Conservation (phyloP, 371 early-diverging fungal genomes). For the Mucor mucedo region DNA sequence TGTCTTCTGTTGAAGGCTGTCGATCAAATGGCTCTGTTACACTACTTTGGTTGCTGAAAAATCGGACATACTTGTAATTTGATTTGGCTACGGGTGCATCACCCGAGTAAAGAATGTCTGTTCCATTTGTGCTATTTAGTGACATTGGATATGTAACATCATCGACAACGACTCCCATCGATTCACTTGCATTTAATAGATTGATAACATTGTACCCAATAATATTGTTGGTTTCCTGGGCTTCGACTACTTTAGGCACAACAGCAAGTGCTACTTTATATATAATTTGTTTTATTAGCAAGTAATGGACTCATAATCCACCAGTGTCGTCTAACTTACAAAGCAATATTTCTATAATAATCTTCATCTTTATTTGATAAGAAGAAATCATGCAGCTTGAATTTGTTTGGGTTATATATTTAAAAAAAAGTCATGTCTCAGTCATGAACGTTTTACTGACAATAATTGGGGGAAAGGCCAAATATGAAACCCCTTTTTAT, state of each 20-base stretch:
- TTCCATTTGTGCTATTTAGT: background rate
- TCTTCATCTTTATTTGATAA: no score
- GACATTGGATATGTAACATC: constrained; percentile 17
- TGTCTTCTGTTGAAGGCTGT: constrained; percentile 6
- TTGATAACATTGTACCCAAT: constrained; percentile 22
- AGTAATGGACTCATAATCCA: no score
- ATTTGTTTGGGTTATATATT: no score
- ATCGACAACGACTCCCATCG: constrained; percentile 30
- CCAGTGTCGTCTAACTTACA: no score
- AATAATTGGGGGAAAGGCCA: no score
- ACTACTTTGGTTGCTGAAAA: background rate
- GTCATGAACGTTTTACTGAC: no score
- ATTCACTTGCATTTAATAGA: constrained; percentile 10
- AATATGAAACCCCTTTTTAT: no score
- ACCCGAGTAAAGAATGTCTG: background rate
- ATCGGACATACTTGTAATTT: constrained; percentile 23
- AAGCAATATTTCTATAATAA: no score
- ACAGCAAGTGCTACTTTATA: background rate
- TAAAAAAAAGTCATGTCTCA: no score
- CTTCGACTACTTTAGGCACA: background rate
- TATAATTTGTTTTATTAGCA: no score
- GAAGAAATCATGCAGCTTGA: no score
- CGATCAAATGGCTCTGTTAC: constrained; percentile 23
- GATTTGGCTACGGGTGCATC: constrained; percentile 18
- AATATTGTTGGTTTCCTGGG: background rate